These are phyloP conservation scores for Lactarius sp. DNA, from an alignment of 768 basidiomycete genomes.

Conservation along the genomic window DNA sequence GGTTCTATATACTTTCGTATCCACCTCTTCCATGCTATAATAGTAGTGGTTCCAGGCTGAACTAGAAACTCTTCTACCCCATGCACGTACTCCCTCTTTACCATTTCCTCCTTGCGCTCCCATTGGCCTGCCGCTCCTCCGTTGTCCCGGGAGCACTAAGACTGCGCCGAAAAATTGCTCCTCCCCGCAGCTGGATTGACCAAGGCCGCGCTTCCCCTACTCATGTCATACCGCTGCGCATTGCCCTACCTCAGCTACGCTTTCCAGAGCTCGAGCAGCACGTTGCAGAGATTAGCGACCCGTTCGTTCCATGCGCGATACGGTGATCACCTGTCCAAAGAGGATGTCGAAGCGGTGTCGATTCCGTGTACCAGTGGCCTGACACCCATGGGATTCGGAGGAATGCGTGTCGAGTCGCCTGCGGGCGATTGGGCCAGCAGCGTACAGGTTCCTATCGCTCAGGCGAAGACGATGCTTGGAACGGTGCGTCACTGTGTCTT, in stretches of 20 bases:
- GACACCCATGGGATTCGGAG: constrained; percentile 47
- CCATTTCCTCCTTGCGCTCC: background rate
- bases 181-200: constrained; percentile 47
- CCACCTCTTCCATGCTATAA: no score
- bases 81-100: background rate
- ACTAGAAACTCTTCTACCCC: background rate
- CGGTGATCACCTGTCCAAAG: constrained; percentile 44
- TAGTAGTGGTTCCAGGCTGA: background rate
- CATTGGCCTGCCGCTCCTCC: background rate
- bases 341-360: constrained; percentile 52
- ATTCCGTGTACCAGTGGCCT: constrained; percentile 52
- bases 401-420: constrained; percentile 45
- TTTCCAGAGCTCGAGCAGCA: constrained; percentile 28
- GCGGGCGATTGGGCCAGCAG: constrained; percentile 59
- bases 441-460: constrained; percentile 46
- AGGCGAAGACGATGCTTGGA: constrained; percentile 57
- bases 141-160: constrained; percentile 20
- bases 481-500: constrained; percentile 36
- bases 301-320: constrained; percentile 27
- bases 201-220: constrained; percentile 41
- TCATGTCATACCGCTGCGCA: constrained; percentile 47
- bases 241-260: constrained; percentile 28
- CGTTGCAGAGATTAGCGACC: constrained; percentile 29
- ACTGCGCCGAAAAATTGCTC: constrained; percentile 43
- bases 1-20: background rate